Base-by-base conservation (phyloP, 371 early-diverging fungal species). In the Thermomucor indicae-seudaticae region DNA sequence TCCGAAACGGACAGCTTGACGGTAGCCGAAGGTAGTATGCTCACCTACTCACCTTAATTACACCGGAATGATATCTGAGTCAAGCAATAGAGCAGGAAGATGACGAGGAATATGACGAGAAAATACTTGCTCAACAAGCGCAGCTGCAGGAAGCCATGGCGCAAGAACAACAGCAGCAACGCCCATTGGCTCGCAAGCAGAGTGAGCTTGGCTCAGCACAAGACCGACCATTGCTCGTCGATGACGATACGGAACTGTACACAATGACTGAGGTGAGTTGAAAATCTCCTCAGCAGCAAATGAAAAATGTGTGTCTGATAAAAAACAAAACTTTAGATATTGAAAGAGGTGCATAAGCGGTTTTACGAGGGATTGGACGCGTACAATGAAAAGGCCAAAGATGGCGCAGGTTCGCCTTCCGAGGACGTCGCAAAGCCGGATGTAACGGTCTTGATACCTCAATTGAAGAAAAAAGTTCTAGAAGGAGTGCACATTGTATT, bases 221-320 rank as follows among this genome's bases (percentile, higher is more conserved):
- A 6, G 64, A 60, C 43, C 61, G 60, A 2, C 73, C 75, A 2
- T 57, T 78, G 2, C 52, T 72, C 20, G 69, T 68, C 11, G 80
- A 80, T 41, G 68, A 79, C 25, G 83, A 81, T 49, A 54, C 62
- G 24, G 86, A 84, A 28, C 42, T 86, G 28, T 60, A 57, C 22
- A 70, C 67, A 19, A 68, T 79, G 51, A 59, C 76, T 22, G 57
- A 74, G 56, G 83, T 80, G 56, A 43, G 41, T 35, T 35, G 29
- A 24, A 4, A 28, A 12, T 44, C 7, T 14, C 32, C 39, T 22
- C 30, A 25, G 17, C 22, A 0, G 2, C 17, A 6, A n/a, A 23
- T 14, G n/a, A 25, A 20, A 11, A 4, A 30, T 30, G 20, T 30
- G 11, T 16, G 20, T 46, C 27, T 44, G 16, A 44, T 4, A 12